These are phyloP conservation scores for Sclerospora graminicola DNA, from an alignment of 352 stramenopile genomes.

Conservation along the genomic window DNA sequence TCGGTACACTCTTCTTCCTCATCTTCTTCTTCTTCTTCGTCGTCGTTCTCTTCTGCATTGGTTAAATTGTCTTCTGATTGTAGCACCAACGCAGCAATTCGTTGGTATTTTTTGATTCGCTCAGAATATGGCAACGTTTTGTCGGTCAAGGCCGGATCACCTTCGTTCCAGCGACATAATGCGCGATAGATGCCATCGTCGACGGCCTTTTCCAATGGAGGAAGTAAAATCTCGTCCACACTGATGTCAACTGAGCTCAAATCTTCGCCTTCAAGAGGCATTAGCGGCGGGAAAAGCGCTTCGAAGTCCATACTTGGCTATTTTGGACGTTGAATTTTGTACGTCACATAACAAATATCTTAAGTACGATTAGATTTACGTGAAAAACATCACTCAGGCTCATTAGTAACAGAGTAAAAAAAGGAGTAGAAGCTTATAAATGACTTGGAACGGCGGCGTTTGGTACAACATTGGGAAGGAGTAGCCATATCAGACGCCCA, in stretches of 20 bases:
- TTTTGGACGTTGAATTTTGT: too few species aligned
- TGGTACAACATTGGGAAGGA: too few species aligned
- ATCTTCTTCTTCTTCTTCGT: conserved; percentile 5
- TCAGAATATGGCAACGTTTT: conserved; percentile 42
- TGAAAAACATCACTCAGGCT: too few species aligned
- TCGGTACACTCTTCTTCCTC: conserved; percentile 7
- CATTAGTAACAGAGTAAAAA: too few species aligned
- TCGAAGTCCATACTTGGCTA: conserved; percentile 18
- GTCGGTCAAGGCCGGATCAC: conserved; percentile 36
- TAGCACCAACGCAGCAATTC: conserved; percentile 36
- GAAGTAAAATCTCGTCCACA: conserved; percentile 36
- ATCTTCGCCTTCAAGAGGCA: conserved; percentile 11
- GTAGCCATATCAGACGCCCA: too few species aligned
- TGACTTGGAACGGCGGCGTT: too few species aligned
- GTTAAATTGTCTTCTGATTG: conserved; percentile 23
- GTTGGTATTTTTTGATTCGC: conserved; percentile 46
- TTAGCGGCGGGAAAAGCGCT: conserved; percentile 47
- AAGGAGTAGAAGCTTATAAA: too few species aligned
- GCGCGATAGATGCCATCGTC: conserved; percentile 44
- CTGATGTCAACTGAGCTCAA: conserved; percentile 35
- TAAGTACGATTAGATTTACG: too few species aligned
- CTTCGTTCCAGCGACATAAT: conserved; percentile 50
- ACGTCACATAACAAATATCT: too few species aligned
- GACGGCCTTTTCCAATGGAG: conserved; percentile 44
- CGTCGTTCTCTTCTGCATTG: conserved; percentile 7